phyloP scores from a whole-genome alignment of 2,329 filamentous ascomycete genomes.

The Arthrocladium fulminans region DNA sequence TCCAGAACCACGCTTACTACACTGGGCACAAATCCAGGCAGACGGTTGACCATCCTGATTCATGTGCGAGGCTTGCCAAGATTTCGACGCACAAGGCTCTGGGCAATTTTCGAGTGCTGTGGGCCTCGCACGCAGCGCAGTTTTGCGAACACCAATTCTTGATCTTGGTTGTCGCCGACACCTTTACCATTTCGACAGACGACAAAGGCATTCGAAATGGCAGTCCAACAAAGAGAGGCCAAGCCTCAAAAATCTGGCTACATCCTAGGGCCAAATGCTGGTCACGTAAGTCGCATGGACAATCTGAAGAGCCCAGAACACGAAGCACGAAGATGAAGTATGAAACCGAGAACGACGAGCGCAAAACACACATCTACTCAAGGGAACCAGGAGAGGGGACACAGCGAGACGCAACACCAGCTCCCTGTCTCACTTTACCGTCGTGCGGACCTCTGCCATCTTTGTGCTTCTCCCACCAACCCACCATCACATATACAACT shows the following conservation, averaged over 20 bases:
- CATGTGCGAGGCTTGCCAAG: not conserved
- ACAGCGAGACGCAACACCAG: not conserved
- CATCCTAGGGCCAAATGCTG: constrained; percentile 55
- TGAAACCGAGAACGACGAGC: not conserved
- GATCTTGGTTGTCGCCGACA: not conserved
- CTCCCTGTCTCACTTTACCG: not conserved
- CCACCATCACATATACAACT: not conserved
- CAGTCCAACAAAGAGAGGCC: constrained; percentile 15
- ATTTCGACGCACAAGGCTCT: constrained; percentile 3
- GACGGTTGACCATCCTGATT: not conserved
- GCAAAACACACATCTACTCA: not conserved
- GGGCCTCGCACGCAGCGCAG: constrained; percentile 5
- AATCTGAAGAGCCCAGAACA: not conserved
- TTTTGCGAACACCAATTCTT: not conserved
- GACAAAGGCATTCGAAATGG: constrained; percentile 31
- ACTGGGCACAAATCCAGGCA: too few relatives aligned
- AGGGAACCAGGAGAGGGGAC: not conserved
- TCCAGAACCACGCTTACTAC: too few relatives aligned
- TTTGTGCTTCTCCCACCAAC: not conserved
- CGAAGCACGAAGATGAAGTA: not conserved
- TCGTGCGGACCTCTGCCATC: not conserved
- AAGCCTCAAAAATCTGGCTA: constrained; percentile 36
- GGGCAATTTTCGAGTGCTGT: not conserved
- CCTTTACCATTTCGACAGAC: not conserved
- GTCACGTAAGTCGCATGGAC: constrained; percentile 50